Percentiles rank a stretch among this genome's conserved stretches.
phyloP scores from a whole-genome alignment of 768 basidiomycete genomes.

The Calocybe indica region DNA sequence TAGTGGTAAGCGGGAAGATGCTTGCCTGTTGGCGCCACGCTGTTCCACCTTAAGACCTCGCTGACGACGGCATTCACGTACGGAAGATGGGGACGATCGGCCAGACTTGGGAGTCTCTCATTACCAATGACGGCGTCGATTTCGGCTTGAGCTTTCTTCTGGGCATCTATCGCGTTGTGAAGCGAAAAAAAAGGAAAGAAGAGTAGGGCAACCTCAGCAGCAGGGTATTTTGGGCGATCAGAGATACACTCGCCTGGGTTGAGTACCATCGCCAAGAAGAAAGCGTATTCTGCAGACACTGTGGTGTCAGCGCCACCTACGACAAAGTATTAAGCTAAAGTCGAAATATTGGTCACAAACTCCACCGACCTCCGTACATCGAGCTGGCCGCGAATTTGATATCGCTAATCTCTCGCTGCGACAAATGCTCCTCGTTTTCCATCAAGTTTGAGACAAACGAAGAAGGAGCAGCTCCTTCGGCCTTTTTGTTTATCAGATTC shows the following conservation, averaged over 20 bases:
- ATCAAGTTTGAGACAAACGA: conserved; percentile 40
- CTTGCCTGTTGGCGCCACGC: conserved; percentile 37
- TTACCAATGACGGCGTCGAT: conserved; percentile 36
- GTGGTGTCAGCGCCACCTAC: conserved; percentile 48
- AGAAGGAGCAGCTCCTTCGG: conserved; percentile 30
- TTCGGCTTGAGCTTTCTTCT: conserved; percentile 47
- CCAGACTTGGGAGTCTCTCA: conserved; percentile 29
- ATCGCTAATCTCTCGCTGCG: conserved; percentile 27
- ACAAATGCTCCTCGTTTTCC: conserved; percentile 26
- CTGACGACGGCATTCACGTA: conserved; percentile 41
- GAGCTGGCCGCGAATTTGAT: conserved; percentile 39
- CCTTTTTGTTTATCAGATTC: conserved; percentile 19
- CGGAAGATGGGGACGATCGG: conserved; percentile 39
- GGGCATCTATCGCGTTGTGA: conserved; percentile 32
- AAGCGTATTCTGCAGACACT: conserved; percentile 37
- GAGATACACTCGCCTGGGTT: conserved; percentile 19
- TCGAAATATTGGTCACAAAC: neutral
- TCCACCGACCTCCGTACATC: conserved; percentile 34
- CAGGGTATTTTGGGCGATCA: neutral
- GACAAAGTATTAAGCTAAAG: neutral
- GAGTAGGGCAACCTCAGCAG: neutral
- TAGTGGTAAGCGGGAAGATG: neutral
- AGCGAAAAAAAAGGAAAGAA: neutral
- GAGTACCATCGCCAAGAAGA: conserved; percentile 44
- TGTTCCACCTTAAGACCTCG: conserved; percentile 45